Base-by-base conservation (phyloP, 2,329 filamentous ascomycete species). In the Diaporthe velutina region DNA sequence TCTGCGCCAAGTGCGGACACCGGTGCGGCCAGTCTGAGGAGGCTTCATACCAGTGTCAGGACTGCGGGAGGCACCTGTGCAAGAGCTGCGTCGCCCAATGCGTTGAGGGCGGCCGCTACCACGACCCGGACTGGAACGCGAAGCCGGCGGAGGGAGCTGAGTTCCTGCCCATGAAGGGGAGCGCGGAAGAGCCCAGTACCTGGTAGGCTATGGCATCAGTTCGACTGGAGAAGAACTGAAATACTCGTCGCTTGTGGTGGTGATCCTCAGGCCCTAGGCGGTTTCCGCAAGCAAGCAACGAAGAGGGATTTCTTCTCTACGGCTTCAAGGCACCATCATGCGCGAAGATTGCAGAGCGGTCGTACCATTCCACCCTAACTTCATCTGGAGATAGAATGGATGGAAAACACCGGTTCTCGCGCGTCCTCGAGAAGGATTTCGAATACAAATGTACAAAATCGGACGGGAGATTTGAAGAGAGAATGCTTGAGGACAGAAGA, bases 71-170 rank as follows among this genome's bases (percentile, higher is more conserved):
- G 25, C 40, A 66, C 25, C 19, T 66, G 1, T 66, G 60, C 40
- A n/a, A 1, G 10, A 22, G 19, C 60, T 66, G 60, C 10, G 28
- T 33, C 0, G 5, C 1, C 25, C 60, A 13, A 2, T 66, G 60
- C 12, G 9, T 64, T 10, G 40, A 13, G 40, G 40, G 33, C 42
- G 60, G 60, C 9, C 40, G 60, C 9, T 66, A 66, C 4, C 60
- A 48, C 60, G 33, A 48, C 12, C 60, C 60, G 4, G 40, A 66
- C 19, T 66, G 60, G 40, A 66, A 66, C 28, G 60, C 60, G 19
- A 4, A 48, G 40, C 58, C 58, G 25, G 58, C 40, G 25, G 38
- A 45, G 35, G 35, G 10, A 4, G 15, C 13, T 17, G 35, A n/a
- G 6, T 4, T 6, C 13, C 6, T 61, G 4, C 4, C 4, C 1